These are phyloP conservation scores for Pseudocercospora pini-densiflorae DNA, from an alignment of 2,329 filamentous ascomycete species.

Conservation along the genomic window DNA sequence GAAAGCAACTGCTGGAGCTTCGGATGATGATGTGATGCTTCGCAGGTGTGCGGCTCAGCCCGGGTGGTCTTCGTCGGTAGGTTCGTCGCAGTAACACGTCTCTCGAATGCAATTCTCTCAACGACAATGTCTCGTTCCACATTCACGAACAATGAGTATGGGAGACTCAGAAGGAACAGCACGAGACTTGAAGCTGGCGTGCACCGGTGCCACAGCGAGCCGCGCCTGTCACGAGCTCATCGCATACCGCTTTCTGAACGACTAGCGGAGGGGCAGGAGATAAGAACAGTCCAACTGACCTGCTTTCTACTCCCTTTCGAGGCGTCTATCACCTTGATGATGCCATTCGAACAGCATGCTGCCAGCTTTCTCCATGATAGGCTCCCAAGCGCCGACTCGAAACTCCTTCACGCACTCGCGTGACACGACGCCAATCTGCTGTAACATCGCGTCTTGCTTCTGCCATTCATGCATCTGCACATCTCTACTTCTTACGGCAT, in stretches of 20 bases:
- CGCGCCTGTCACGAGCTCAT: not conserved
- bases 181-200: constrained; percentile 1
- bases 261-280: not conserved
- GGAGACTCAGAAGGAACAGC: not conserved
- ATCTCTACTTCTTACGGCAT: not conserved
- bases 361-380: constrained; percentile 9
- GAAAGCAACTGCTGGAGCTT: not conserved
- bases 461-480: not conserved
- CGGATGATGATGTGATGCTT: constrained; percentile 8
- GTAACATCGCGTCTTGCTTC: not conserved
- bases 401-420: constrained; percentile 1
- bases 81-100: too few relatives aligned
- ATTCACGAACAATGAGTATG: too few relatives aligned
- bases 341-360: constrained; percentile 11
- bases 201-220: not conserved
- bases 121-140: not conserved
- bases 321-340: constrained; percentile 13
- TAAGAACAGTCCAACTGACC: constrained; percentile 2
- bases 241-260: not conserved
- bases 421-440: constrained; percentile 4
- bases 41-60: not conserved
- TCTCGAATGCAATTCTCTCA: not conserved
- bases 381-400: not conserved
- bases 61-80: not conserved
- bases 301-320: not conserved